A percentile compares a stretch with the other conserved stretches of the same genome.
phyloP scores from a whole-genome alignment of 2,329 filamentous ascomycete genomes.

The Dryadomyces sulphureus region DNA sequence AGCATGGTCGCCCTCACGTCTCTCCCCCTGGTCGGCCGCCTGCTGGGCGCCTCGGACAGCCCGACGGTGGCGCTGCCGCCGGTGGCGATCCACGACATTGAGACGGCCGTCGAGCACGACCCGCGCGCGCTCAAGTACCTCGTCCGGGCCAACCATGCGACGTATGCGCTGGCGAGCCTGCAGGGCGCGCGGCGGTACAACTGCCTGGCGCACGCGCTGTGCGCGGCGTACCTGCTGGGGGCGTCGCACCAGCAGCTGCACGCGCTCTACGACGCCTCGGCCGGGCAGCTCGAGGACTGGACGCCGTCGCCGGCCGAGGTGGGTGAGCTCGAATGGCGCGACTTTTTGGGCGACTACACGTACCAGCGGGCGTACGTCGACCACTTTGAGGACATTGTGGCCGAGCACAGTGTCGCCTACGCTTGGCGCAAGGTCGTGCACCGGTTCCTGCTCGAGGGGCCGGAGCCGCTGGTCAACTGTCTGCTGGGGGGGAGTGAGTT shows the following conservation, averaged over 20 bases:
- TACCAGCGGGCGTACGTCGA: constrained; percentile 89
- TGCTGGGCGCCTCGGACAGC: constrained; percentile 13
- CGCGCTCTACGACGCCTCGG: constrained; percentile 65
- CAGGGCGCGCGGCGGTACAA: constrained; percentile 66
- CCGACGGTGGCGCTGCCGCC: constrained; percentile 43
- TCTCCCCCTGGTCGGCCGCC: constrained; percentile 16
- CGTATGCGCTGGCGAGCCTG: constrained; percentile 63
- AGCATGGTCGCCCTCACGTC: constrained; percentile 6
- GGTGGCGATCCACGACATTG: constrained; percentile 63
- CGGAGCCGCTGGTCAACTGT: constrained; percentile 67
- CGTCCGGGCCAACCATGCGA: constrained; percentile 80
- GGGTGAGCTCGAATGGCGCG: constrained; percentile 68
- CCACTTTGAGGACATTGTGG: constrained; percentile 88
- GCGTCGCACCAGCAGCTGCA: constrained; percentile 60
- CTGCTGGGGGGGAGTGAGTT: constrained; percentile 62
- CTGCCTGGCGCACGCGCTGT: constrained; percentile 67
- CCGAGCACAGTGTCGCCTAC: constrained; percentile 52
- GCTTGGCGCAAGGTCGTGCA: constrained; percentile 69
- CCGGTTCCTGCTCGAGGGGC: constrained; percentile 60
- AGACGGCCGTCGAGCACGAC: constrained; percentile 64
- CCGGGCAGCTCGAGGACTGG: constrained; percentile 64
- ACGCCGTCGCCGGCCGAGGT: constrained; percentile 73
- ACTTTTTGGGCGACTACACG: constrained; percentile 61
- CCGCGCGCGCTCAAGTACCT: constrained; percentile 79
- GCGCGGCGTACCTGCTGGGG: constrained; percentile 74